phyloP scores from a whole-genome alignment of 305 asterid species.

The Withania somnifera region DNA sequence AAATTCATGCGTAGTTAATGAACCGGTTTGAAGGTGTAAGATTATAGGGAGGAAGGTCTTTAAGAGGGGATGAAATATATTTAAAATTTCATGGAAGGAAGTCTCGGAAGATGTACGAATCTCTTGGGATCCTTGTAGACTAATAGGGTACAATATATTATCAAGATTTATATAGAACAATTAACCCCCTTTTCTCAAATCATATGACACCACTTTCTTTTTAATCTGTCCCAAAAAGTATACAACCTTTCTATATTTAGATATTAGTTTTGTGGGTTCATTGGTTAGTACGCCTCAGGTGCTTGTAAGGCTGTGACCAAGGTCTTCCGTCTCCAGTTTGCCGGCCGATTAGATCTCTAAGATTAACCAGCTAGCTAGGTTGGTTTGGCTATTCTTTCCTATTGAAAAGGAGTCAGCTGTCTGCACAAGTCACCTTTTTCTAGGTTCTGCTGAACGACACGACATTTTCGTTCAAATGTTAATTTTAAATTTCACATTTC shows the following conservation, averaged over 20 bases:
- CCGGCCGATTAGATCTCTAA: too few relatives aligned
- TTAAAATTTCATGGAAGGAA: neutral
- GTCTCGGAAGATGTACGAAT: neutral
- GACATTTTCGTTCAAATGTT: too few relatives aligned
- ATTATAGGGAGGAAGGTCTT: neutral
- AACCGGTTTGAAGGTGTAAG: neutral
- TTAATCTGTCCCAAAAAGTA: neutral
- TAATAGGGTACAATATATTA: neutral
- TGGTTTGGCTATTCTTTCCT: too few relatives aligned
- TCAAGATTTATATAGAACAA: neutral
- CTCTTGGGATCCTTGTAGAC: neutral
- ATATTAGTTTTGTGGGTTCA: too few relatives aligned
- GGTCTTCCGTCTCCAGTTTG: too few relatives aligned
- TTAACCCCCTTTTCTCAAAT: neutral
- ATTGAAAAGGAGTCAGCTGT: too few relatives aligned
- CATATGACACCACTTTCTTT: neutral
- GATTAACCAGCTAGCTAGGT: too few relatives aligned
- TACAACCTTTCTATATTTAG: neutral
- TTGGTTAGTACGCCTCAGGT: too few relatives aligned
- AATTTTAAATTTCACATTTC: too few relatives aligned
- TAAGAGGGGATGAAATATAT: neutral
- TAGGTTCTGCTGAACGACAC: too few relatives aligned
- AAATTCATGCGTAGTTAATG: neutral
- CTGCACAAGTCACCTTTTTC: too few relatives aligned
- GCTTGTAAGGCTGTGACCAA: too few relatives aligned